These are phyloP conservation scores for Hysterium pulicare DNA, from an alignment of 2,329 filamentous ascomycete species.

Conservation along the genomic window DNA sequence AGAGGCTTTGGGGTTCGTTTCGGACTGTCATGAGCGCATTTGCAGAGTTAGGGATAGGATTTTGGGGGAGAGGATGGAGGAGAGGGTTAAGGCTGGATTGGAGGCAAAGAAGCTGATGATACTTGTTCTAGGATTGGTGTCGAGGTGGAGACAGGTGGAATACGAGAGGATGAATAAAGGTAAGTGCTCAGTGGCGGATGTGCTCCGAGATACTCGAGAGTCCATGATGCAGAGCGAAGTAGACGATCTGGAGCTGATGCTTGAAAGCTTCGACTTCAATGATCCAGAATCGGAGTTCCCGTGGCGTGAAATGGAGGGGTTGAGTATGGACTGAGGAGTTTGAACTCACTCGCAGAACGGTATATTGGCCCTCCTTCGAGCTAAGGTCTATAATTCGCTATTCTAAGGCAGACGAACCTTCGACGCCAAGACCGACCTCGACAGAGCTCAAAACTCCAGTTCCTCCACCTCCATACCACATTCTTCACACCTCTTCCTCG, in stretches of 20 bases:
- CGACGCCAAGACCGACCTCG: too few species aligned
- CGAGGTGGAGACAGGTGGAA: neutral
- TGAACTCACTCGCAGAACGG: too few species aligned
- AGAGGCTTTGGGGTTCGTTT: too few species aligned
- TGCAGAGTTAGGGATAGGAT: too few species aligned
- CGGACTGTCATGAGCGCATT: too few species aligned
- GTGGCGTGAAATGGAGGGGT: too few species aligned
- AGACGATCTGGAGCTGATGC: neutral
- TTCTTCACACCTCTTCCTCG: constrained; percentile 68
- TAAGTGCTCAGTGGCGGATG: too few species aligned
- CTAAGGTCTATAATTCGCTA: too few species aligned
- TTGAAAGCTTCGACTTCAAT: neutral
- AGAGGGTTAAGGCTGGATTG: neutral
- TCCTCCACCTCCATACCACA: constrained; percentile 68
- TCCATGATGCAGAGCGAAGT: neutral
- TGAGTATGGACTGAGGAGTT: too few species aligned
- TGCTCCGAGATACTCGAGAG: neutral
- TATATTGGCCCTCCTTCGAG: too few species aligned
- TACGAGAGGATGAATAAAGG: neutral
- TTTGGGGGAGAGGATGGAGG: neutral
- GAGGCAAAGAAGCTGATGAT: neutral
- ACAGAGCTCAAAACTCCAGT: constrained; percentile 57
- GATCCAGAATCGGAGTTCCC: neutral
- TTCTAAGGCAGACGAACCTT: too few species aligned
- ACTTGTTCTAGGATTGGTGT: neutral